These are phyloP conservation scores for Debaryomyces tyrocola DNA, from an alignment of 805 yeast species.

Conservation along the genomic window DNA sequence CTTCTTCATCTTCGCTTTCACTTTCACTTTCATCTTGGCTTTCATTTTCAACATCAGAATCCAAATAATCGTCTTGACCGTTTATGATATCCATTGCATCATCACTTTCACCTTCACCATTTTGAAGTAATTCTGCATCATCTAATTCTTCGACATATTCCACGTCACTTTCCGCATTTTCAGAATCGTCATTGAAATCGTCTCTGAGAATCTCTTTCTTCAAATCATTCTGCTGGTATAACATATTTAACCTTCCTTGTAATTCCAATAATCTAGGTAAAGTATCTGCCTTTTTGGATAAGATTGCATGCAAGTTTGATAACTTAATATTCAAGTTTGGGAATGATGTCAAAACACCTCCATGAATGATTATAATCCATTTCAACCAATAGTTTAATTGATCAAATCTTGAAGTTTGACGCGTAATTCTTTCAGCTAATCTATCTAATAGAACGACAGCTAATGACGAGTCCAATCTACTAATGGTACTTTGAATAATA, in stretches of 20 bases:
- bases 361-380: conserved; percentile 56
- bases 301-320: conserved; percentile 44
- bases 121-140: conserved; percentile 35
- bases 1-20: conserved; percentile 6
- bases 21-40: conserved; percentile 4
- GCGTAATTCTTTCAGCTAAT: conserved; percentile 50
- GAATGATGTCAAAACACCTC: conserved; percentile 40
- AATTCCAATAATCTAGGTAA: conserved; percentile 52
- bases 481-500: conserved; percentile 50
- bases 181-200: conserved; percentile 23
- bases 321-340: conserved; percentile 40
- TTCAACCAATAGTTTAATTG: conserved; percentile 55
- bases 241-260: conserved; percentile 49
- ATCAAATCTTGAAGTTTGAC: conserved; percentile 51
- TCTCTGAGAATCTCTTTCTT: conserved; percentile 38
- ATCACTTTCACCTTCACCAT: conserved; percentile 21
- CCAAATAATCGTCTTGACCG: conserved; percentile 14
- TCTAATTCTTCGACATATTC: conserved; percentile 72
- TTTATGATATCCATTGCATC: conserved; percentile 16
- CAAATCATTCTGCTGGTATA: conserved; percentile 43
- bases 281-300: conserved; percentile 48
- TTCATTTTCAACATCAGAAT: conserved; percentile 8
- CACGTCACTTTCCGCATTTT: conserved; percentile 49
- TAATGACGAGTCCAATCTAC: conserved; percentile 48
- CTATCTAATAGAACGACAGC: conserved; percentile 53